Percentiles rank a stretch among this genome's conserved stretches.
Evolutionary conservation across 2,329 filamentous ascomycete genomes (phyloP).

Genomic region (Sphaceloma murrayae): DNA sequence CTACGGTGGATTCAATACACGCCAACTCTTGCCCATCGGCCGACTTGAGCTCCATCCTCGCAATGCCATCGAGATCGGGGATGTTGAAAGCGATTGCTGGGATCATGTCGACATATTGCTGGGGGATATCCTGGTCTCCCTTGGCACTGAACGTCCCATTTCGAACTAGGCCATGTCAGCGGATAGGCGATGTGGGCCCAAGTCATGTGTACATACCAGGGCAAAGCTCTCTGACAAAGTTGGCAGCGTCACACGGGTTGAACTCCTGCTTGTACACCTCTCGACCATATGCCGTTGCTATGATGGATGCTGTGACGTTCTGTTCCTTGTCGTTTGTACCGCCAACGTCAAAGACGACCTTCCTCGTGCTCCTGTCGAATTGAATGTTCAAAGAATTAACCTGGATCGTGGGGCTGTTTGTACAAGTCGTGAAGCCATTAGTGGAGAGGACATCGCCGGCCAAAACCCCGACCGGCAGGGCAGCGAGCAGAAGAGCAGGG

Average conservation of each 20-base stretch:
- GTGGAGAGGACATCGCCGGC: constrained; percentile 69
- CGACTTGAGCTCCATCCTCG: constrained; percentile 64
- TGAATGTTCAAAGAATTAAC: constrained; percentile 66
- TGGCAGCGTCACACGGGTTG: constrained; percentile 65
- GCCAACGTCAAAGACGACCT: constrained; percentile 70
- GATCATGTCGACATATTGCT: constrained; percentile 61
- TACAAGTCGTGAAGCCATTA: constrained; percentile 67
- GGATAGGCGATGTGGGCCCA: no score
- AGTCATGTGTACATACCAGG: constrained; percentile 50
- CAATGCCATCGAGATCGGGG: constrained; percentile 80
- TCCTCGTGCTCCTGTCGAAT: constrained; percentile 66
- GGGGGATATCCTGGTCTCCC: constrained; percentile 63
- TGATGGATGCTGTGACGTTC: constrained; percentile 68
- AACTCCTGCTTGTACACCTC: constrained; percentile 70
- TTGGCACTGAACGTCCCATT: constrained; percentile 54
- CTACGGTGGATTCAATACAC: constrained; percentile 71
- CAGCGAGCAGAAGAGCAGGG: constrained; percentile 26
- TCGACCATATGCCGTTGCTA: constrained; percentile 75
- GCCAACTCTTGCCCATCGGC: constrained; percentile 56
- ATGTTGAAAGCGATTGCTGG: constrained; percentile 82
- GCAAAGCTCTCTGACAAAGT: constrained; percentile 65
- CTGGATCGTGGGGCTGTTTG: constrained; percentile 49
- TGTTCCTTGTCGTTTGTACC: constrained; percentile 64
- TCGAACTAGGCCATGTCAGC: constrained; percentile 1
- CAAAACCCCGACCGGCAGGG: constrained; percentile 42